Evolutionary conservation across 1,284 basidiomycete genomes (phyloP).

Genomic region (Ganoderma sinense): DNA sequence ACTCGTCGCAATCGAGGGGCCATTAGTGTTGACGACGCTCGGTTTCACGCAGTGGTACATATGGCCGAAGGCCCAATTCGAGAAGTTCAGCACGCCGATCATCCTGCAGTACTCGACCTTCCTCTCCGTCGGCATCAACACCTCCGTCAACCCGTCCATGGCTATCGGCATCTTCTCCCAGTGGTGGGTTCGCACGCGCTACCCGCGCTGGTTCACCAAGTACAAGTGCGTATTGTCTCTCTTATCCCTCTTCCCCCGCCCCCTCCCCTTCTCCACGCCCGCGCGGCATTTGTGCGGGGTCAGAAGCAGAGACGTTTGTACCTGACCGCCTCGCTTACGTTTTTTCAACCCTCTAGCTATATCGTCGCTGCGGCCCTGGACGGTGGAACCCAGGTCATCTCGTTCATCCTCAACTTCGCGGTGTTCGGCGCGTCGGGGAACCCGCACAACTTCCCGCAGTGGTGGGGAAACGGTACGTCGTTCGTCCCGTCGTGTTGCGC

Average conservation of each 20-base stretch:
- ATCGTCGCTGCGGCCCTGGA: slow-evolving; percentile 42
- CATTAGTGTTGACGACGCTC: neutral
- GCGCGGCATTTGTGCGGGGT: too few relatives aligned
- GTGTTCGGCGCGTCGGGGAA: slow-evolving; percentile 41
- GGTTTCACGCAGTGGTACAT: slow-evolving; percentile 44
- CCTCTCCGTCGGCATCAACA: slow-evolving; percentile 61
- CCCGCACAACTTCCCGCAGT: slow-evolving; percentile 36
- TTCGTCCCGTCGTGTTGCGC: neutral
- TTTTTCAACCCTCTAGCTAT: too few relatives aligned
- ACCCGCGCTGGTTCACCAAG: slow-evolving; percentile 60
- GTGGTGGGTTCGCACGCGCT: slow-evolving; percentile 53
- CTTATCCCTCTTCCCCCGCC: too few relatives aligned
- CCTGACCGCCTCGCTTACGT: too few relatives aligned
- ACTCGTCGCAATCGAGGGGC: too few relatives aligned
- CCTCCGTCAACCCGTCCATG: slow-evolving; percentile 48
- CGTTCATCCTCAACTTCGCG: slow-evolving; percentile 44
- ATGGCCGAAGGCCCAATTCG: slow-evolving; percentile 54
- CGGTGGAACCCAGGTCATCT: slow-evolving; percentile 42
- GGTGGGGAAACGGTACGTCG: slow-evolving; percentile 40
- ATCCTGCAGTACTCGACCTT: slow-evolving; percentile 50
- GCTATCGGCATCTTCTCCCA: slow-evolving; percentile 62
- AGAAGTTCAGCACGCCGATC: slow-evolving; percentile 58
- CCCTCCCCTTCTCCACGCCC: too few relatives aligned
- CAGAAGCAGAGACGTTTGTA: too few relatives aligned
- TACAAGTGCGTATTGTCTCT: slow-evolving; percentile 59